Conservation (phyloP, 352 stramenopile species). For the Phytophthora colocasiae region DNA sequence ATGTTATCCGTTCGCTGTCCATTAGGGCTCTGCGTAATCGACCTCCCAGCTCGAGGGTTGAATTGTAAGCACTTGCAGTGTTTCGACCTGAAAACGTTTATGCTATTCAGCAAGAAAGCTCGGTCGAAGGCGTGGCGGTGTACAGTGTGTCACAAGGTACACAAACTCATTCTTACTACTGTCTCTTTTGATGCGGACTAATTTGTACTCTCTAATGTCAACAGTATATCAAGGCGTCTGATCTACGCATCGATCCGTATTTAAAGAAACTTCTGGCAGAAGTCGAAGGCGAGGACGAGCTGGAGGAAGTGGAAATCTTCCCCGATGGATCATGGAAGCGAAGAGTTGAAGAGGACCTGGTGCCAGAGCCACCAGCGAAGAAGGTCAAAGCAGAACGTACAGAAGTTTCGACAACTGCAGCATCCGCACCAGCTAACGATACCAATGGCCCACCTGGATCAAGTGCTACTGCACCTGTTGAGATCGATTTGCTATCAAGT, state of each 20-base stretch:
- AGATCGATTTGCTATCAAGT: constrained; percentile 80
- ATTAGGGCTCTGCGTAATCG: constrained; percentile 87
- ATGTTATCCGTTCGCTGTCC: constrained; percentile 92
- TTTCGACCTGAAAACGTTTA: constrained; percentile 95
- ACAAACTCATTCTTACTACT: constrained; percentile 12
- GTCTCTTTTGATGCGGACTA: constrained; percentile 1
- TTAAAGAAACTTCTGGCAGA: constrained; percentile 90
- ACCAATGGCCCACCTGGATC: constrained; percentile 23
- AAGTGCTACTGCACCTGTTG: constrained; percentile 49
- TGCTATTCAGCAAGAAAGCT: constrained; percentile 91
- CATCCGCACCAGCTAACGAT: constrained; percentile 14
- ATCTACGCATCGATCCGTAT: constrained; percentile 92
- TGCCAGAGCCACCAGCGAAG: constrained; percentile 52
- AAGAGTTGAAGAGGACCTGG: constrained; percentile 57
- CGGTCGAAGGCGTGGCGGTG: constrained; percentile 91
- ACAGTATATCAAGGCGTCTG: constrained; percentile 89
- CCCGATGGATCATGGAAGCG: constrained; percentile 85
- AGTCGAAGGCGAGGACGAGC: constrained; percentile 79
- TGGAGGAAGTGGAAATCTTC: constrained; percentile 93
- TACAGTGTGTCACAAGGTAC: constrained; percentile 90
- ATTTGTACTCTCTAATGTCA: constrained; percentile 10
- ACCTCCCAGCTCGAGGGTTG: constrained; percentile 87
- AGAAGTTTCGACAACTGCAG: constrained; percentile 22
- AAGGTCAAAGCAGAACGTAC: constrained; percentile 61
- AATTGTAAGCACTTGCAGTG: constrained; percentile 96